Evolutionary conservation across 2,329 filamentous ascomycete genomes (phyloP).

Genomic region (Neodidymelliopsis sp.): DNA sequence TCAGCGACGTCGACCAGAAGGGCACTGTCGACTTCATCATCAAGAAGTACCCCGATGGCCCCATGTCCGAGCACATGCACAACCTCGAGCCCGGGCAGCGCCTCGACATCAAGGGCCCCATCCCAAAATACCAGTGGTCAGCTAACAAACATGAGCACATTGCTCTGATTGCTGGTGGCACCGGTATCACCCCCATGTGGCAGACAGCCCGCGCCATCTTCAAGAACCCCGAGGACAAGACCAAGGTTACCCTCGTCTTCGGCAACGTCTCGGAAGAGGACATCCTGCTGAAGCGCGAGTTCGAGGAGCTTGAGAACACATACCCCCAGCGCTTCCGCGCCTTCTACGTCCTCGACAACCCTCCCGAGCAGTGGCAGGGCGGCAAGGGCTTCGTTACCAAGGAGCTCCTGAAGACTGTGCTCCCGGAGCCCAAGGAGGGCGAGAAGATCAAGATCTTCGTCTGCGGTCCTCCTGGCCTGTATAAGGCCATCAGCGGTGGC

Average conservation of each 20-base stretch:
- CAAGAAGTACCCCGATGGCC: constrained; percentile 88
- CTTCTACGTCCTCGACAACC: constrained; percentile 92
- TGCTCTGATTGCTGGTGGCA: constrained; percentile 88
- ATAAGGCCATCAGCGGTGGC: constrained; percentile 87
- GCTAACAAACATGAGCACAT: constrained; percentile 93
- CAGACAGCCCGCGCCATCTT: constrained; percentile 92
- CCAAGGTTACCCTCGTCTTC: constrained; percentile 94
- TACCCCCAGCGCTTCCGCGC: constrained; percentile 94
- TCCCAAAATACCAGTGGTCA: constrained; percentile 91
- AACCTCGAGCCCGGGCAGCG: constrained; percentile 80
- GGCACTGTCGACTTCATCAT: constrained; percentile 89
- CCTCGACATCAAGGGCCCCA: constrained; percentile 91
- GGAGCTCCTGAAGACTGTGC: constrained; percentile 91
- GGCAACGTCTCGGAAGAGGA: constrained; percentile 91
- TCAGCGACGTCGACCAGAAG: constrained; percentile 80
- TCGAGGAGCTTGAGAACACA: constrained; percentile 87
- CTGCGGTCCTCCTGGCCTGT: constrained; percentile 89
- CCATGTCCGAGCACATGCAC: constrained; percentile 92
- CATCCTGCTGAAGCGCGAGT: constrained; percentile 87
- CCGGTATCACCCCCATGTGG: constrained; percentile 98
- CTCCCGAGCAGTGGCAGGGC: constrained; percentile 77
- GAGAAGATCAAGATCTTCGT: constrained; percentile 97
- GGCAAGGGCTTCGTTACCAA: constrained; percentile 84
- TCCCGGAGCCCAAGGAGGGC: constrained; percentile 84
- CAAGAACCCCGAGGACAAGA: constrained; percentile 95